A percentile compares a stretch with the other conserved stretches of the same genome.
These are phyloP conservation scores for Tolypocladium cylindrosporum DNA, from an alignment of 2,329 filamentous ascomycete genomes.

Conservation along the genomic window DNA sequence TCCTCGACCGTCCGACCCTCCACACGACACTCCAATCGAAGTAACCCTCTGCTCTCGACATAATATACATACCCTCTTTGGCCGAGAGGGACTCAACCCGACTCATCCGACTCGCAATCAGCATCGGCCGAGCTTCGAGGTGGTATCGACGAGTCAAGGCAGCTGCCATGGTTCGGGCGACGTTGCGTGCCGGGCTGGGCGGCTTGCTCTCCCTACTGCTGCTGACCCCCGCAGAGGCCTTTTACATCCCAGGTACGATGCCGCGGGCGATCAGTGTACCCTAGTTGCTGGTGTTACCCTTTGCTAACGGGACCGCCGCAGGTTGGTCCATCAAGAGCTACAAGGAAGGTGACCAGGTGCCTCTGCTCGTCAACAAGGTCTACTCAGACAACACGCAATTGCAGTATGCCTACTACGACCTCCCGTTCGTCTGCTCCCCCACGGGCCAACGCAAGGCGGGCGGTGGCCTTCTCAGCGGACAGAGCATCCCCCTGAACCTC, in stretches of 20 bases:
- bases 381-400: conserved; percentile 83
- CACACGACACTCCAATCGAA: background rate
- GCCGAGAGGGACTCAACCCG: background rate
- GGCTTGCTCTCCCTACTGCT: conserved; percentile 33
- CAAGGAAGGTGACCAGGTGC: conserved; percentile 63
- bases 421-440: conserved; percentile 78
- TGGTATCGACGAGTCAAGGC: background rate
- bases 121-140: background rate
- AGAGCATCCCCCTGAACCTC: conserved; percentile 72
- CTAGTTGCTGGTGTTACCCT: background rate
- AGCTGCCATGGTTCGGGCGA: conserved; percentile 8
- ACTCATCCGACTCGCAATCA: background rate
- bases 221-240: conserved; percentile 40
- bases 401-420: conserved; percentile 85
- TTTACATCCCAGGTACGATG: conserved; percentile 76
- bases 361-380: conserved; percentile 84
- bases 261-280: background rate
- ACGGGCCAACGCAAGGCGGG: conserved; percentile 57
- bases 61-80: background rate
- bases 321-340: conserved; percentile 82
- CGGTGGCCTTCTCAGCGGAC: conserved; percentile 61
- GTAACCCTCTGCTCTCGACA: background rate
- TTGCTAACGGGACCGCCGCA: conserved; percentile 12
- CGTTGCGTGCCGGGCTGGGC: conserved; percentile 22
- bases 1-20: background rate